Base-by-base conservation (phyloP, 441 rosid genomes). In the Erodium moschatum region DNA sequence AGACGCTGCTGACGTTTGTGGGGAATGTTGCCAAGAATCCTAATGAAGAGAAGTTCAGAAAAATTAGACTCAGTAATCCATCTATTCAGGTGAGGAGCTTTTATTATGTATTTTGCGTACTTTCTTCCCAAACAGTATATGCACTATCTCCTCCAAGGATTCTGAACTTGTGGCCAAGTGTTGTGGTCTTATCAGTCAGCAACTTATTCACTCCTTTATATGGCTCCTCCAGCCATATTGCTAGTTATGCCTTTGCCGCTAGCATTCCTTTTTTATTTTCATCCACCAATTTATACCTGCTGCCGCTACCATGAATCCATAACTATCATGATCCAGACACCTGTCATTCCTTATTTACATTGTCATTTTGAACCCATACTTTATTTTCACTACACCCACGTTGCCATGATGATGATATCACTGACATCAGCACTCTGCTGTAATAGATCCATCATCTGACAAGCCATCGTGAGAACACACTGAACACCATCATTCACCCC, bases 11-110 rank as follows among this genome's bases (percentile, higher is more conserved):
- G 68, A 86, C 96, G 13, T 94, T 89, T 79, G 69, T 91, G 18
- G 97, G 97, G 69, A 94, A 94, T 75, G 96, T 89, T 19, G 96
- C 88, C 64, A 94, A 83, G 83, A 90, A 82, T 76, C 97, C 96
- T 62, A 81, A 77, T 15, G 96, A 94, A 79, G 97, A 89, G 83
- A 94, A 89, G 82, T 94, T 82, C 83, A 81, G 97, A 72, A 94
- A 94, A 84, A 94, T 94, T 71, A 85, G 97, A 82, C 83, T 90
- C 64, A 84, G 70, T 63, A 94, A 94, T 78, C 90, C 84, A 78
- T 81, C 92, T 13, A 91, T 94, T 68, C 96, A 90, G 99, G 99
- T 90, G 81, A 19, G 66, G 6, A 65, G 62, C 71, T 67, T 77
- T n/a, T 20, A 61, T 27, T 61, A 61, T 61, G 29, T 4, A 24